These are phyloP conservation scores for Sphaerulina vaccinii DNA, from an alignment of 2,329 filamentous ascomycete genomes.

Conservation along the genomic window DNA sequence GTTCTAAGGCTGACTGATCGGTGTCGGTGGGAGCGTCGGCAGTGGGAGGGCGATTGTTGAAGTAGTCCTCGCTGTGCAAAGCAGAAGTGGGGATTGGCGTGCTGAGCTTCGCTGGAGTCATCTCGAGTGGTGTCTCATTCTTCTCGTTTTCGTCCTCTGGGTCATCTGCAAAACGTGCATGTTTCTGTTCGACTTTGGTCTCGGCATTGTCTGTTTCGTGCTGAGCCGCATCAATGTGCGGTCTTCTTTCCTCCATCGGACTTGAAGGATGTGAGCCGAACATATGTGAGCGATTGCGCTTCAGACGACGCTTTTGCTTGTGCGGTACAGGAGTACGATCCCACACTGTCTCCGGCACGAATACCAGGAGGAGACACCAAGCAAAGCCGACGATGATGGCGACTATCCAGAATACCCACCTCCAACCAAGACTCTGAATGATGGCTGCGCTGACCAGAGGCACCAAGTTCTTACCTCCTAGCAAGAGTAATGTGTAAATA, in stretches of 20 bases:
- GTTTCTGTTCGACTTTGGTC: conserved; percentile 6
- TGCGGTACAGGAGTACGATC: conserved; percentile 69
- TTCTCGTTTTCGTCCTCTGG: conserved; percentile 14
- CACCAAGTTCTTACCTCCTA: conserved; percentile 81
- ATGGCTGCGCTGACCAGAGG: conserved; percentile 83
- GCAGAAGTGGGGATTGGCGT: not conserved
- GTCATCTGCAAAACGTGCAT: conserved; percentile 22
- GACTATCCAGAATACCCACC: conserved; percentile 64
- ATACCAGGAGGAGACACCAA: conserved; percentile 74
- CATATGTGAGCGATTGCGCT: conserved; percentile 20
- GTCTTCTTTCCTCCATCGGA: conserved; percentile 13
- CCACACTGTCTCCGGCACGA: conserved; percentile 96
- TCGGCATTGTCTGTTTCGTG: conserved; percentile 11
- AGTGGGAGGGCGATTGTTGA: conserved; percentile 17
- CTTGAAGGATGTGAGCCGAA: conserved; percentile 18
- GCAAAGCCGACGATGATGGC: conserved; percentile 74
- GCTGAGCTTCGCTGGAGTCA: conserved; percentile 10
- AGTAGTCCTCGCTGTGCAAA: conserved; percentile 15
- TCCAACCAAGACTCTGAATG: conserved; percentile 75
- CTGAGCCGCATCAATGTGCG: conserved; percentile 15
- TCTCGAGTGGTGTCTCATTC: conserved; percentile 7
- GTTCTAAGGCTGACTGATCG: conserved; percentile 5
- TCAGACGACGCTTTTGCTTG: conserved; percentile 27
- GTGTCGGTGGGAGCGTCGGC: conserved; percentile 2
- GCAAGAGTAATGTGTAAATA: conserved; percentile 83